Evolutionary conservation across 768 basidiomycete genomes (phyloP), one percentile per base, ranked within the genome.

Genomic region (Serpula lacrymans): DNA sequence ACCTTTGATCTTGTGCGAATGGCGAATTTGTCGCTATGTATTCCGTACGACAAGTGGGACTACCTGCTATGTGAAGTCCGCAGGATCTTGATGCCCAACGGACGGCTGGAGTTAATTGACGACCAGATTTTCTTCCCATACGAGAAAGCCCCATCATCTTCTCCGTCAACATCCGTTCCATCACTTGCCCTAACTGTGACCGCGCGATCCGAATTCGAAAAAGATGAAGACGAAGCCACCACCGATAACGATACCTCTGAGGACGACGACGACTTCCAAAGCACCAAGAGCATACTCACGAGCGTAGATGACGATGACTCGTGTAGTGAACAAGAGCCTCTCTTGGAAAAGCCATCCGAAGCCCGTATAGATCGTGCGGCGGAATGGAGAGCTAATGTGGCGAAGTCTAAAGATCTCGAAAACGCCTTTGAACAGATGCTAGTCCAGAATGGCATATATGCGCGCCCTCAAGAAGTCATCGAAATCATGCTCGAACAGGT

Each of bases 1-100:
- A 68, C 70, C 2, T 88, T 90, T 46, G 84, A 90, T 49, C 67
- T 80, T 38, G 78, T 91, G 30, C 72, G 87, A 25, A 78, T 90
- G 72, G 79, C 84, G 10, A 80, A 86, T 45, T 63, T 87, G 8
- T 64, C 70, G 9, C 66, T 84, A 11, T 76, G 74, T 50, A 69
- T 91, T 34, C 84, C 85, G 0, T 58, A 70, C 31, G 63, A 72
- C 5, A 60, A 69, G 27, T 90, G 88, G 88, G 62, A 71, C 23
- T 60, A 62, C 13, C 63, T 90, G 9, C 42, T 90, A 14, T 47
- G 54, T 0, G 83, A 91, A 69, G 74, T 72, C 4, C 58, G 69
- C 12, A 81, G 88, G 18, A 71, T 90, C 8, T 67, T 90, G 11
- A 64, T 62, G 10, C 67, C 67, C 5, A 75, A 70, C 12, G 88